A percentile compares a stretch with the other conserved stretches of the same genome.
Evolutionary conservation across 257 asterid genomes (phyloP).

Genomic region (Nicotiana tabacum): DNA sequence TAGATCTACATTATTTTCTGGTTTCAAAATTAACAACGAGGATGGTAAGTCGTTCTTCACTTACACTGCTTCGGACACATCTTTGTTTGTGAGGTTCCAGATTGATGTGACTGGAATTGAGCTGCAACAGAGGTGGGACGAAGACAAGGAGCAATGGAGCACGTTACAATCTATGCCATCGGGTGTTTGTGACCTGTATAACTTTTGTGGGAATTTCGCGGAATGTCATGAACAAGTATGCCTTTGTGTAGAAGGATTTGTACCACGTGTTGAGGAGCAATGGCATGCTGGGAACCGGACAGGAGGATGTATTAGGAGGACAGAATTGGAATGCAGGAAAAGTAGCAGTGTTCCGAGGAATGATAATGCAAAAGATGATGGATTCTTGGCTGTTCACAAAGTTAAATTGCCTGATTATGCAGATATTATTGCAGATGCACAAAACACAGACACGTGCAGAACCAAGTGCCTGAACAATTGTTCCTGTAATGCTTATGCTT

Average conservation of each 20-base stretch:
- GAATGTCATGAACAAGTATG: constrained; percentile 40
- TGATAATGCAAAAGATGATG: constrained; percentile 22
- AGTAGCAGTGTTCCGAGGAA: not conserved
- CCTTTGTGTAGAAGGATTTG: constrained; percentile 52
- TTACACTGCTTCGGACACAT: constrained; percentile 25
- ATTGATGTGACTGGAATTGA: constrained; percentile 44
- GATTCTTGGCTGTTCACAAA: constrained; percentile 26
- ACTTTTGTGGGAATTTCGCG: constrained; percentile 60
- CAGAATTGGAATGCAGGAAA: constrained; percentile 29
- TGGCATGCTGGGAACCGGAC: constrained; percentile 57
- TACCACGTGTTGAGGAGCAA: constrained; percentile 29
- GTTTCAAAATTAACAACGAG: constrained; percentile 37
- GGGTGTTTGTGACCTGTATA: constrained; percentile 43
- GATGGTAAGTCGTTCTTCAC: constrained; percentile 20
- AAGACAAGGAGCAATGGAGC: constrained; percentile 29
- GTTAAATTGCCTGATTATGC: constrained; percentile 74
- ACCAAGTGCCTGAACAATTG: constrained; percentile 49
- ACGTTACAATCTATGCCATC: constrained; percentile 40
- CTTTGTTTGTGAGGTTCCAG: constrained; percentile 34
- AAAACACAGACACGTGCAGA: constrained; percentile 28
- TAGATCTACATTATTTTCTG: constrained; percentile 24
- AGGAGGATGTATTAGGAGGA: constrained; percentile 57
- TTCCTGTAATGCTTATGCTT: constrained; percentile 62
- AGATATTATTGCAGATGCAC: constrained; percentile 25
- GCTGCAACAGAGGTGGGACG: constrained; percentile 42